Conservation (phyloP, 2,329 filamentous ascomycete genomes). For the Pseudohalonectria lignicola region DNA sequence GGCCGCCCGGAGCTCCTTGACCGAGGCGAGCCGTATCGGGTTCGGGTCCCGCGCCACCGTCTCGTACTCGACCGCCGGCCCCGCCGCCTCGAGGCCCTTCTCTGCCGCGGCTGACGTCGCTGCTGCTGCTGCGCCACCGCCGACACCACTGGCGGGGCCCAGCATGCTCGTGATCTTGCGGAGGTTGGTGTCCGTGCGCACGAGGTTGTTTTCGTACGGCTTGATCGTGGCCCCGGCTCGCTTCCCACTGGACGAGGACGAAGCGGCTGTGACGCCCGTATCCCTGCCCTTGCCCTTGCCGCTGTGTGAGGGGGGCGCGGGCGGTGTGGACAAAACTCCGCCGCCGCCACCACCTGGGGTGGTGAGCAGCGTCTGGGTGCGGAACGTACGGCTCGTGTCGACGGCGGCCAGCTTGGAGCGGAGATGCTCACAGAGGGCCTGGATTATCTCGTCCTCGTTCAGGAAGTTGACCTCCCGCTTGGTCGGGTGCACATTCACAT, state of each 20-base stretch:
- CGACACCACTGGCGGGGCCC: conserved; percentile 30
- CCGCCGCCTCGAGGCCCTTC: conserved; percentile 4
- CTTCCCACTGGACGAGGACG: neutral
- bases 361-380: conserved; percentile 83
- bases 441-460: conserved; percentile 93
- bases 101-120: conserved; percentile 11
- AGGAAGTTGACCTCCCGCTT: conserved; percentile 96
- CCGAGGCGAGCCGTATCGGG: conserved; percentile 65
- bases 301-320: no score
- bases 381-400: conserved; percentile 87
- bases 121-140: conserved; percentile 14
- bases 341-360: conserved; percentile 15
- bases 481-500: conserved; percentile 96
- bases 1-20: conserved; percentile 72
- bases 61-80: conserved; percentile 58
- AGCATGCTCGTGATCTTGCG: conserved; percentile 98
- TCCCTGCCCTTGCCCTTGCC: no score
- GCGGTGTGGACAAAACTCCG: conserved; percentile 5
- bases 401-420: conserved; percentile 70
- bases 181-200: conserved; percentile 78
- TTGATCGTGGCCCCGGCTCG: conserved; percentile 27
- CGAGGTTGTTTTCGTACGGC: conserved; percentile 74
- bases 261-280: conserved; percentile 22
- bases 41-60: conserved; percentile 57
- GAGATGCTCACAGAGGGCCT: conserved; percentile 72